A percentile compares a stretch with the other conserved stretches of the same genome.
phyloP scores from a whole-genome alignment of 2,329 filamentous ascomycete genomes.

The Colletotrichum sp. region DNA sequence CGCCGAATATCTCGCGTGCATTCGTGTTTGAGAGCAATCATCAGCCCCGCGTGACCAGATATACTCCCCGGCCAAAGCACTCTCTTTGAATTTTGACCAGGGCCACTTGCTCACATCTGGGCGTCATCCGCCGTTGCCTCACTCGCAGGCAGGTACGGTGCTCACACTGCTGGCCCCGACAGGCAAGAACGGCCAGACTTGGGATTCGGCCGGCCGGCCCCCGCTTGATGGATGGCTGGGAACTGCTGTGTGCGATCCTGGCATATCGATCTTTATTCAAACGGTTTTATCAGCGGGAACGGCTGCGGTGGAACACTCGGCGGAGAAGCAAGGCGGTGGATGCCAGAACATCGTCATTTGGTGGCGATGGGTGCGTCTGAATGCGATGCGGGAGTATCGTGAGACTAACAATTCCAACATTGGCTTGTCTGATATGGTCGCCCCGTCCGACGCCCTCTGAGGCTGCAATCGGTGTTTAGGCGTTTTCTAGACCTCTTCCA shows the following conservation, averaged over 20 bases:
- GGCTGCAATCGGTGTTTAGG: neutral
- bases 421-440: neutral
- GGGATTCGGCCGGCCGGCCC: neutral
- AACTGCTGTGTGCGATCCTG: neutral
- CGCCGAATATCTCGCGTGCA: neutral
- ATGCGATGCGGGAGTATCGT: neutral
- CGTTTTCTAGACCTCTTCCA: neutral
- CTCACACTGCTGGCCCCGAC: neutral
- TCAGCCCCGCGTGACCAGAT: neutral
- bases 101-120: neutral
- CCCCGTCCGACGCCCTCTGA: neutral
- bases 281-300: constrained; percentile 1
- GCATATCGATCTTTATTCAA: constrained; percentile 9
- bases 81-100: neutral
- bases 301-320: neutral
- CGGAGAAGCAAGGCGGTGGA: neutral
- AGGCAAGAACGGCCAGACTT: neutral
- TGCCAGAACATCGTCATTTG: neutral
- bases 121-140: neutral
- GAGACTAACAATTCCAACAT: neutral
- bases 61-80: neutral
- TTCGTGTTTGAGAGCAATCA: neutral
- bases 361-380: neutral
- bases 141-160: neutral
- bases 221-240: neutral